Evolutionary conservation across 768 basidiomycete species (phyloP).

Genomic region (Austroboletus festivus): DNA sequence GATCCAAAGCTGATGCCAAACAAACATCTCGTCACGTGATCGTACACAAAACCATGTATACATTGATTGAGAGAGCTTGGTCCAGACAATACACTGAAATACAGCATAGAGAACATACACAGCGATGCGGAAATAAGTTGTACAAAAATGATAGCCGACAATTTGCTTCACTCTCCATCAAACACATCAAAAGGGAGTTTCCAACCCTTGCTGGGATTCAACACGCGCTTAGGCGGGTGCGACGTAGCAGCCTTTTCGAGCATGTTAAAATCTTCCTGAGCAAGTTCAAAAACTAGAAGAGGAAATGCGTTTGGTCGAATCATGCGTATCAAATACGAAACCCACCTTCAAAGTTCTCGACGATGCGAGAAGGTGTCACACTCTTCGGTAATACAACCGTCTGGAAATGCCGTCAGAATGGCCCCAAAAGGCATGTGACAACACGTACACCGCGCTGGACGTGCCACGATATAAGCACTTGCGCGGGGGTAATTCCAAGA

Average conservation of each 20-base stretch:
- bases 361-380: slow-evolving; percentile 63
- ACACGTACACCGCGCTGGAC: slow-evolving; percentile 66
- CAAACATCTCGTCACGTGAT: slow-evolving; percentile 15
- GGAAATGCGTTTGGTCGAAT: background rate
- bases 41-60: no score
- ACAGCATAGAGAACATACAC: no score
- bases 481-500: slow-evolving; percentile 70
- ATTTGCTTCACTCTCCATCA: slow-evolving; percentile 36
- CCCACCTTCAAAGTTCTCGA: slow-evolving; percentile 66
- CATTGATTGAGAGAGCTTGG: no score
- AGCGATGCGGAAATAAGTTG: background rate
- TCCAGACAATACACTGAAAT: no score
- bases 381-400: slow-evolving; percentile 76
- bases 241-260: slow-evolving; percentile 40
- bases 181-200: slow-evolving; percentile 62
- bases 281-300: slow-evolving; percentile 31
- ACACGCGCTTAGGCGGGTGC: slow-evolving; percentile 52
- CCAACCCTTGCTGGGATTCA: slow-evolving; percentile 62
- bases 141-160: no score
- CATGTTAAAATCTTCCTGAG: slow-evolving; percentile 38
- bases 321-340: background rate
- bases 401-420: slow-evolving; percentile 30
- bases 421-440: background rate
- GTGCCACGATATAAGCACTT: slow-evolving; percentile 74
- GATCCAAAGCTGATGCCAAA: slow-evolving; percentile 29